Evolutionary conservation across 495 filamentous ascomycete species (phyloP).

Genomic region (Podospora australis): DNA sequence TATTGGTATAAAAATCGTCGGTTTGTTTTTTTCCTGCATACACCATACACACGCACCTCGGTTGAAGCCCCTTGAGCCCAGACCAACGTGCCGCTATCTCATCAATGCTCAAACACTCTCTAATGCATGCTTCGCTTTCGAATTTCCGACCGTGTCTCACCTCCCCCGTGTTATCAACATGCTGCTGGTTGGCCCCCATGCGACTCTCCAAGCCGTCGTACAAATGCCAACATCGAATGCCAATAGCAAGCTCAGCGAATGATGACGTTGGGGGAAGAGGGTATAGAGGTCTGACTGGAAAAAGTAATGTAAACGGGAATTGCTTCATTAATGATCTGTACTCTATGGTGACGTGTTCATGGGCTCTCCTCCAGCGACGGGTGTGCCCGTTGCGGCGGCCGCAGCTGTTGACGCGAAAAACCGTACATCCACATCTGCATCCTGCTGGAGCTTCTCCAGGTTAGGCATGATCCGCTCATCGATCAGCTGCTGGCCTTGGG

Average conservation of each 20-base stretch:
- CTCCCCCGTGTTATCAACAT: too few species aligned
- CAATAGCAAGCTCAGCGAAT: neutral
- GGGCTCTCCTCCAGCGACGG: constrained; percentile 40
- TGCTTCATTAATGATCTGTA: constrained; percentile 22
- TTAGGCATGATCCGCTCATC: constrained; percentile 81
- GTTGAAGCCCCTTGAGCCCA: too few species aligned
- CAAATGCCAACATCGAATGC: neutral
- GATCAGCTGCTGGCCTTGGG: constrained; percentile 73
- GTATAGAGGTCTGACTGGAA: neutral
- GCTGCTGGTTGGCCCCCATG: too few species aligned
- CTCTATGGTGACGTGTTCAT: constrained; percentile 57
- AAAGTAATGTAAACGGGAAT: constrained; percentile 11
- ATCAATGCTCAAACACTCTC: too few species aligned
- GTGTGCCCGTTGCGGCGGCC: constrained; percentile 26
- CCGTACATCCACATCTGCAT: constrained; percentile 95
- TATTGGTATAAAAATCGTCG: neutral
- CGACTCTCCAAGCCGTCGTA: neutral
- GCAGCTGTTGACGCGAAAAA: constrained; percentile 72
- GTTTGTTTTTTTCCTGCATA: neutral
- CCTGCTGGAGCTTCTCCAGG: constrained; percentile 88
- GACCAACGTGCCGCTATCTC: too few species aligned
- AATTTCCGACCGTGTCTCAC: neutral
- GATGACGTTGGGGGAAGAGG: neutral
- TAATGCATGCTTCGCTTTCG: neutral
- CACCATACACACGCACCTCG: too few species aligned